These are phyloP conservation scores for Plasmodium fragile DNA, from an alignment of 169 alveolate species.

Conservation along the genomic window DNA sequence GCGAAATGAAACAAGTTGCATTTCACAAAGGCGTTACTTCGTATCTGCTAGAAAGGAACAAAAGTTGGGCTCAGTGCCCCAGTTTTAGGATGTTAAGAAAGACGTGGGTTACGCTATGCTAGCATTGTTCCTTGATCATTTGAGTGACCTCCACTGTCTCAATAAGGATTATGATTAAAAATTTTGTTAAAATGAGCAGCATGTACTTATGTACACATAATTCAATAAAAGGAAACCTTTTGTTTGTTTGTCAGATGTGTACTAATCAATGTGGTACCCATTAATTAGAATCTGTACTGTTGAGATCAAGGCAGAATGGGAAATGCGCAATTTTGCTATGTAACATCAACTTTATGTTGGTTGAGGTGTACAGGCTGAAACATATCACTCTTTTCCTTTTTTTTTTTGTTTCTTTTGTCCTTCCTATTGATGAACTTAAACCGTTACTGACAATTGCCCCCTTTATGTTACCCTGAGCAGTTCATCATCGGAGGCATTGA, in stretches of 20 bases:
- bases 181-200: conserved; percentile 26
- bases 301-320: neutral
- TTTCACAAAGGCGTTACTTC: neutral
- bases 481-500: neutral
- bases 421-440: neutral
- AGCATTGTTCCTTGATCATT: conserved; percentile 33
- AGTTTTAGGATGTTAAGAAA: conserved; percentile 11
- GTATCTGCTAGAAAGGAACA: neutral
- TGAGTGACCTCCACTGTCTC: conserved; percentile 5
- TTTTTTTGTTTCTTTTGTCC: neutral
- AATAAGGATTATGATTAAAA: conserved; percentile 20
- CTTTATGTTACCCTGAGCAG: neutral
- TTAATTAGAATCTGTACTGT: conserved; percentile 6
- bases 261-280: conserved; percentile 26
- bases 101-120: neutral
- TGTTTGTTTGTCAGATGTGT: neutral
- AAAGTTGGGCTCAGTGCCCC: neutral
- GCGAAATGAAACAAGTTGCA: neutral
- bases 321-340: neutral
- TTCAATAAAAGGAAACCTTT: conserved; percentile 2
- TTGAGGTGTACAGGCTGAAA: neutral
- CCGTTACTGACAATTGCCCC: neutral
- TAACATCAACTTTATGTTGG: neutral
- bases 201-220: conserved; percentile 26
- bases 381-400: neutral